A percentile compares a stretch with the other conserved stretches of the same genome.
Evolutionary conservation across 768 basidiomycete genomes (phyloP).

Genomic region (Pleurotus citrinopileatus): DNA sequence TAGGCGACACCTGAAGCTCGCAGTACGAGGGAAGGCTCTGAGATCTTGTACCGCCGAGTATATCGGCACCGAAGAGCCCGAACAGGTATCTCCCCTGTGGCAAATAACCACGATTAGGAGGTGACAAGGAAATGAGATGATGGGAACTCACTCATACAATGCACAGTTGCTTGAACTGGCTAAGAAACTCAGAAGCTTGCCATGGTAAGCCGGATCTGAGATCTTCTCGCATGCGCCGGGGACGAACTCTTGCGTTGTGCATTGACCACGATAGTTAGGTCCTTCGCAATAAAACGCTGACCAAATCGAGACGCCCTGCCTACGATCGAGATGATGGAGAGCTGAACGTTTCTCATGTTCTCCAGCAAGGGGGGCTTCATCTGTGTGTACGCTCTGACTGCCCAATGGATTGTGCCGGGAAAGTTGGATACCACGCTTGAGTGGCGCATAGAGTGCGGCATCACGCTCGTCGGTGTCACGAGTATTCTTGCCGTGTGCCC

Average conservation of each 20-base stretch:
- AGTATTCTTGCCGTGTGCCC: not conserved
- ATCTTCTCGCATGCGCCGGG: not conserved
- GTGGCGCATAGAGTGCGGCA: not conserved
- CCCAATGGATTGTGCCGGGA: not conserved
- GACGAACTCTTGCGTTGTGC: conserved; percentile 1
- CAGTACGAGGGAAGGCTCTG: not conserved
- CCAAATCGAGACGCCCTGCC: not conserved
- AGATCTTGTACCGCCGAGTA: conserved; percentile 3
- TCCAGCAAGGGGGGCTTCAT: too few relatives aligned
- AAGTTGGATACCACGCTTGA: not conserved
- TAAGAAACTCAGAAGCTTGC: not conserved
- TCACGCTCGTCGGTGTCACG: not conserved
- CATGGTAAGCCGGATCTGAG: not conserved
- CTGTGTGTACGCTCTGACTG: not conserved
- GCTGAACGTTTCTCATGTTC: not conserved
- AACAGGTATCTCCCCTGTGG: not conserved
- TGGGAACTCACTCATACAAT: not conserved
- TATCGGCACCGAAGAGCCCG: not conserved
- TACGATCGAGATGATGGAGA: not conserved
- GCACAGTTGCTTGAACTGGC: conserved; percentile 4
- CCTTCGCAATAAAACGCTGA: conserved; percentile 4
- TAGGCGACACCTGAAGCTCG: not conserved
- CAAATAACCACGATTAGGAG: not conserved
- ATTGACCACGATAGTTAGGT: conserved; percentile 1
- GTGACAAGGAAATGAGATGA: too few relatives aligned